phyloP scores from a whole-genome alignment of 805 yeast species.

The Metschnikowia lunata region DNA sequence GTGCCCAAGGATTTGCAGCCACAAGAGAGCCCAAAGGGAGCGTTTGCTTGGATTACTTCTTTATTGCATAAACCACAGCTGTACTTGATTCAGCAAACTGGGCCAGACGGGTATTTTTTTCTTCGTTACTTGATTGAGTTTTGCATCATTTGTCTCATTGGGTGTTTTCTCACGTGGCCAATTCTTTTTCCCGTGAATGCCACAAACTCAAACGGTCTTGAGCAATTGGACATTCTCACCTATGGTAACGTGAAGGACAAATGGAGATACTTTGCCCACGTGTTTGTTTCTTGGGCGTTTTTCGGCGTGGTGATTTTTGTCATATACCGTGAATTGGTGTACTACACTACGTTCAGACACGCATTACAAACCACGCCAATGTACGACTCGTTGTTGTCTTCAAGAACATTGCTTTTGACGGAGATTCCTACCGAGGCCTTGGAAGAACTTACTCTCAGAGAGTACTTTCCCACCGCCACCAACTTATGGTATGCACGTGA shows the following conservation, averaged over 20 bases:
- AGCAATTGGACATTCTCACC: slow-evolving; percentile 63
- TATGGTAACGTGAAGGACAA: slow-evolving; percentile 59
- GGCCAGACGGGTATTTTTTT: slow-evolving; percentile 75
- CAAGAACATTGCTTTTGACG: slow-evolving; percentile 69
- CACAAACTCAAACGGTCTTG: slow-evolving; percentile 51
- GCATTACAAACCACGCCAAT: slow-evolving; percentile 68
- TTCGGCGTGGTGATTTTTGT: slow-evolving; percentile 63
- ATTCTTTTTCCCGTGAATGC: slow-evolving; percentile 72
- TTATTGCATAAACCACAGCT: slow-evolving; percentile 53
- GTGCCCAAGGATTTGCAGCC: slow-evolving; percentile 44
- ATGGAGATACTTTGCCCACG: slow-evolving; percentile 68
- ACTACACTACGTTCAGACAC: slow-evolving; percentile 68
- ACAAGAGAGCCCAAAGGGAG: slow-evolving; percentile 41
- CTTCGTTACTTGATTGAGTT: slow-evolving; percentile 60
- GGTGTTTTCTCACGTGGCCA: slow-evolving; percentile 59
- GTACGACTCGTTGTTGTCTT: slow-evolving; percentile 63
- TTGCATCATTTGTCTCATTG: slow-evolving; percentile 46
- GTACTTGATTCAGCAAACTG: slow-evolving; percentile 62
- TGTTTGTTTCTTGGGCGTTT: slow-evolving; percentile 69
- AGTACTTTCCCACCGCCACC: slow-evolving; percentile 59
- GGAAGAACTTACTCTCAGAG: slow-evolving; percentile 47
- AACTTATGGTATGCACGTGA: slow-evolving; percentile 64
- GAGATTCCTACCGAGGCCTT: slow-evolving; percentile 52
- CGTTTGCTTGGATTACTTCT: slow-evolving; percentile 51
- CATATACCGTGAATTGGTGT: slow-evolving; percentile 70